phyloP scores from a whole-genome alignment of 2,329 filamentous ascomycete species.

The Neophaeococcomyces mojaviensis region DNA sequence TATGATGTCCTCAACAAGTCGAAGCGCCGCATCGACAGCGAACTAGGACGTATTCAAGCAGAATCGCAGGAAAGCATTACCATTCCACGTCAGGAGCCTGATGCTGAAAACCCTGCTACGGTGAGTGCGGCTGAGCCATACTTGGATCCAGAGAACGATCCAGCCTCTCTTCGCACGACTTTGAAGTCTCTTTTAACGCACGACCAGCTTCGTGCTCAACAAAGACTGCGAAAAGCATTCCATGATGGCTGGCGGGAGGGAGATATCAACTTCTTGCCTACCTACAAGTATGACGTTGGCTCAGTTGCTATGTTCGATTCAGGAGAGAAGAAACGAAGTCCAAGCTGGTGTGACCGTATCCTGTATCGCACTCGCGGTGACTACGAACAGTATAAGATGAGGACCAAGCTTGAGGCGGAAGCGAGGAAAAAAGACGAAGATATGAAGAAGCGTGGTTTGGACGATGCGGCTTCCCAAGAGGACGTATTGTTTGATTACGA shows the following conservation, averaged over 20 bases:
- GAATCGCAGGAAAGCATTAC: neutral
- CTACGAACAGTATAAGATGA: slow-evolving; percentile 57
- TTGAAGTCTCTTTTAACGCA: slow-evolving; percentile 80
- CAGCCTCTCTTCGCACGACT: slow-evolving; percentile 79
- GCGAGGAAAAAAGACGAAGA: slow-evolving; percentile 70
- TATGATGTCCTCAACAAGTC: slow-evolving; percentile 51
- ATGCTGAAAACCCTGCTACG: slow-evolving; percentile 47
- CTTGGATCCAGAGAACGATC: slow-evolving; percentile 65
- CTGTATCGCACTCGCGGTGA: slow-evolving; percentile 72
- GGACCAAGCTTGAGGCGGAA: slow-evolving; percentile 56
- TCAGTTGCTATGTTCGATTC: slow-evolving; percentile 88
- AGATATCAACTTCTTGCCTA: slow-evolving; percentile 77
- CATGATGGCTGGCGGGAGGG: slow-evolving; percentile 91
- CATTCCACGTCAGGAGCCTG: slow-evolving; percentile 14
- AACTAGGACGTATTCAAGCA: slow-evolving; percentile 19
- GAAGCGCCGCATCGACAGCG: slow-evolving; percentile 24
- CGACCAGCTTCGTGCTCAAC: slow-evolving; percentile 73
- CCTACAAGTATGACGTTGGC: slow-evolving; percentile 97
- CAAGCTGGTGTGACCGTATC: slow-evolving; percentile 96
- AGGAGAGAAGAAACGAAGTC: slow-evolving; percentile 84
- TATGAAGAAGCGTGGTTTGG: slow-evolving; percentile 73
- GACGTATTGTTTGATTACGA: slow-evolving; percentile 85
- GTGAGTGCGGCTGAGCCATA: slow-evolving; percentile 44
- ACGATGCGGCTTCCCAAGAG: slow-evolving; percentile 66
- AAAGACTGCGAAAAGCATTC: slow-evolving; percentile 69